These are phyloP conservation scores for Beta lomatogona DNA, from an alignment of 179 eudicot species.

Conservation along the genomic window DNA sequence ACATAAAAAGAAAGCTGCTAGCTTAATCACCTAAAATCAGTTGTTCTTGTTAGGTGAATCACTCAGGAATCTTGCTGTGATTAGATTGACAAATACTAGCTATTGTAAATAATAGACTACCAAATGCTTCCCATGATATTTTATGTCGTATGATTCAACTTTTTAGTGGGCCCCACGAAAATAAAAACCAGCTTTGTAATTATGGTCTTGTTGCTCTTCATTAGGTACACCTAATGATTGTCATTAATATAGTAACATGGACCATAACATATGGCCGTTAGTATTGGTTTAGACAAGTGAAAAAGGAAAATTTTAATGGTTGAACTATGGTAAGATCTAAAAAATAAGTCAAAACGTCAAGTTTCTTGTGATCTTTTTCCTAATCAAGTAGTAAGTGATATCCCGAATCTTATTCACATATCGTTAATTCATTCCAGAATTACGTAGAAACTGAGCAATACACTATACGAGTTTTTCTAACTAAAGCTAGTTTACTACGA, in stretches of 20 bases:
- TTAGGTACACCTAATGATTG: conserved; percentile 28
- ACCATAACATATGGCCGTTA: conserved; percentile 1
- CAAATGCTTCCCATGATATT: neutral
- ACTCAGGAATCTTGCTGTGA: conserved; percentile 1
- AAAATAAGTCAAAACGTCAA: neutral
- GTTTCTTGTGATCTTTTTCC: neutral
- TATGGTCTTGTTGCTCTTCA: conserved; percentile 15
- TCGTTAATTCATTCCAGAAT: neutral
- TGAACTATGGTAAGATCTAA: neutral
- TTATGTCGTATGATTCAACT: neutral
- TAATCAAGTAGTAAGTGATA: neutral
- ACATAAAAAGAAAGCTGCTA: too few species aligned
- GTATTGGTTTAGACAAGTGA: neutral
- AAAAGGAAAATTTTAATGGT: neutral
- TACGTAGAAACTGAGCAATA: neutral
- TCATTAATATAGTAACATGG: neutral
- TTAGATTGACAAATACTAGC: neutral
- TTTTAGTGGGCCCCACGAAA: neutral
- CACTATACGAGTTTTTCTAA: too few species aligned
- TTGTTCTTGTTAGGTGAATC: neutral
- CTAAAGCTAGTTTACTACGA: too few species aligned
- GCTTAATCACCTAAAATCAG: too few species aligned
- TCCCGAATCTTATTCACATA: neutral
- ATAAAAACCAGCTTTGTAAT: too few species aligned
- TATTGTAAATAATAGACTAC: neutral